Evolutionary conservation across 176 grass and related monocot species (phyloP), one percentile per base, ranked within the genome.

Genomic region (Zoysia japonica): DNA sequence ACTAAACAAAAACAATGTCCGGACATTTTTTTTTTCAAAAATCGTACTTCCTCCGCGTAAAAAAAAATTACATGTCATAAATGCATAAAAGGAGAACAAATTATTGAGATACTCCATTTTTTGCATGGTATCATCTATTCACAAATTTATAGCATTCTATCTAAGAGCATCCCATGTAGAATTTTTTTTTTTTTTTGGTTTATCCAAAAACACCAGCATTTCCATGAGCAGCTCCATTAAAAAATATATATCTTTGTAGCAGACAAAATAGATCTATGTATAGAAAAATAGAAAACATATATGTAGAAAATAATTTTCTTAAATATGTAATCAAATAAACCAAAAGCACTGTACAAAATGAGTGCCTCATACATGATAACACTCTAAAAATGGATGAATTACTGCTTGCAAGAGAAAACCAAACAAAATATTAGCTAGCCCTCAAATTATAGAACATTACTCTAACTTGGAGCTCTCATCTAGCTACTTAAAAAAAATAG

Each of bases 101-200:
- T 61, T 63, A 78, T 77, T 84, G 65, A 20, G 8, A 67, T 48
- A 70, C n/a, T 20, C 16, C 5, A 50, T 50, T 50, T 10, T 50
- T 70, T 47, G 20, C 19, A 49, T 4, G 13, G 35, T 20, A 70
- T 28, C 19, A 70, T 50, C 20, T 6, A 35, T 3, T 7, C 19
- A 69, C 3, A 70, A 50, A 70, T 70, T 35, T 52, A 17, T 16
- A 65, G 17, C 46, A 66, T 74, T 82, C 60, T 16, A 46, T 45
- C 45, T 20, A 70, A 20, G 48, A 36, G 45, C 28, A 70, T 11
- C 35, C 7, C 19, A 50, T 6, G 68, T 14, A 7, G 46, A 69
- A 46, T 13, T 5, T 7, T 45, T 49, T 70, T 13, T 11, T 8
- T 42, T 40, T 70, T 36, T 28, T 28, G 28, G 28, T 28, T 28